Percentiles rank a stretch among this genome's conserved stretches.
Conservation (phyloP, 1,284 basidiomycete species). For the Somion occarium region DNA sequence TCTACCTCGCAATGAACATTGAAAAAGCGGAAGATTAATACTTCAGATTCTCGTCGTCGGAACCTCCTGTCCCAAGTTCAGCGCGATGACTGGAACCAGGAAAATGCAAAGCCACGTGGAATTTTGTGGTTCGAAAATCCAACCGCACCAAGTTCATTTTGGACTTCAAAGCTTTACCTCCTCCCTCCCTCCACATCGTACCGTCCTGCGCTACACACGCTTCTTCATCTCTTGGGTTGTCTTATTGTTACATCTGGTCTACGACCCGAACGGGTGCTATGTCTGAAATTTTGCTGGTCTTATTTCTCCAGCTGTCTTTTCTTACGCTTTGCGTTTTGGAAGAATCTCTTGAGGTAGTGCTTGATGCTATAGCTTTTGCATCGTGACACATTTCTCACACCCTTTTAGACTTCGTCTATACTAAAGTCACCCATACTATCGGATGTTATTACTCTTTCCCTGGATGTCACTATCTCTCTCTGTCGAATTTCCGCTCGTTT, state of each 20-base stretch:
- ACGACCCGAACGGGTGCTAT: neutral
- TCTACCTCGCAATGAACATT: too few species aligned
- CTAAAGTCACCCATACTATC: constrained; percentile 3
- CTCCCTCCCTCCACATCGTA: neutral
- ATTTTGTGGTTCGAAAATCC: neutral
- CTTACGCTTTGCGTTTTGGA: neutral
- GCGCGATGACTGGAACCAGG: neutral
- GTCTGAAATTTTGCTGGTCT: neutral
- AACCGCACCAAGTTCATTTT: too few species aligned
- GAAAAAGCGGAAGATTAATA: too few species aligned
- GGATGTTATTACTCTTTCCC: constrained; percentile 1
- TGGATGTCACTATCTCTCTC: constrained; percentile 6
- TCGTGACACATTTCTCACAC: neutral
- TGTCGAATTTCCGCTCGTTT: constrained; percentile 4
- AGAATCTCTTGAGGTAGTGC: constrained; percentile 4
- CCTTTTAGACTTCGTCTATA: constrained; percentile 1
- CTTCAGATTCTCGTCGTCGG: too few species aligned
- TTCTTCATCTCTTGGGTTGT: neutral
- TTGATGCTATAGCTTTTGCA: neutral
- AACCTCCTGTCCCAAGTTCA: too few species aligned
- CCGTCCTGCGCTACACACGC: neutral
- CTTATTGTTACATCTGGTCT: constrained; percentile 1
- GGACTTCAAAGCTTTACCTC: neutral
- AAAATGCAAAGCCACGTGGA: neutral
- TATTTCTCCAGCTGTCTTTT: neutral